Percentiles rank a stretch among this genome's conserved stretches.
These are phyloP conservation scores for Magnaporthiopsis poae DNA, from an alignment of 2,329 filamentous ascomycete species.

Conservation along the genomic window DNA sequence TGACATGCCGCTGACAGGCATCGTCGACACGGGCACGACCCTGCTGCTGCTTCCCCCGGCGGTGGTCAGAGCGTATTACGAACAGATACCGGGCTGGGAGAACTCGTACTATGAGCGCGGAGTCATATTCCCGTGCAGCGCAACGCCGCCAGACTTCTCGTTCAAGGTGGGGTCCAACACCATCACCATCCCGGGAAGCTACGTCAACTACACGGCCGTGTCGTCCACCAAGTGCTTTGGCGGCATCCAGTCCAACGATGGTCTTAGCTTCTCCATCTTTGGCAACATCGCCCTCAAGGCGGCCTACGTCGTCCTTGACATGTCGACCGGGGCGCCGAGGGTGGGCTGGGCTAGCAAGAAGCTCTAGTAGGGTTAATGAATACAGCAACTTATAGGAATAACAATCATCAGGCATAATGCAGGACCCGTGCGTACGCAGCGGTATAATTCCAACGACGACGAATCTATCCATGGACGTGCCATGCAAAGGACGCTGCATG, in stretches of 20 bases:
- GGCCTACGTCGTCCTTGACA: slow-evolving; percentile 19
- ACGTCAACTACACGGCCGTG: slow-evolving; percentile 39
- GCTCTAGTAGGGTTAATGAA: slow-evolving; percentile 2
- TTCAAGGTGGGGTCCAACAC: slow-evolving; percentile 36
- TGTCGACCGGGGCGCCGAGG: slow-evolving; percentile 11
- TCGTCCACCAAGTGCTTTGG: slow-evolving; percentile 18
- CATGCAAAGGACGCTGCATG: no score
- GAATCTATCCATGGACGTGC: no score
- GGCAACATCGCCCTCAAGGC: slow-evolving; percentile 20
- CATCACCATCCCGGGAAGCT: slow-evolving; percentile 38
- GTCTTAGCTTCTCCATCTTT: slow-evolving; percentile 18
- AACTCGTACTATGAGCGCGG: slow-evolving; percentile 31
- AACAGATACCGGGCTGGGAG: slow-evolving; percentile 32
- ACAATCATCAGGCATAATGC: no score
- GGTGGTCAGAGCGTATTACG: slow-evolving; percentile 43
- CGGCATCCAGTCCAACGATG: slow-evolving; percentile 9
- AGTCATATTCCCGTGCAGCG: slow-evolving; percentile 41
- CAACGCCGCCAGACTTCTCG: slow-evolving; percentile 37
- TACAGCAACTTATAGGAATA: no score
- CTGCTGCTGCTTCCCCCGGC: slow-evolving; percentile 40
- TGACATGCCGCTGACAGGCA: slow-evolving; percentile 26
- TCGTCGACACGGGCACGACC: slow-evolving; percentile 52
- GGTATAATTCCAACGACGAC: no score
- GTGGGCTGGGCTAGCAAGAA: slow-evolving; percentile 18
- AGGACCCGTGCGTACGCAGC: no score